Conservation (phyloP, 129 eudicot species). For the Smallanthus sonchifolius region DNA sequence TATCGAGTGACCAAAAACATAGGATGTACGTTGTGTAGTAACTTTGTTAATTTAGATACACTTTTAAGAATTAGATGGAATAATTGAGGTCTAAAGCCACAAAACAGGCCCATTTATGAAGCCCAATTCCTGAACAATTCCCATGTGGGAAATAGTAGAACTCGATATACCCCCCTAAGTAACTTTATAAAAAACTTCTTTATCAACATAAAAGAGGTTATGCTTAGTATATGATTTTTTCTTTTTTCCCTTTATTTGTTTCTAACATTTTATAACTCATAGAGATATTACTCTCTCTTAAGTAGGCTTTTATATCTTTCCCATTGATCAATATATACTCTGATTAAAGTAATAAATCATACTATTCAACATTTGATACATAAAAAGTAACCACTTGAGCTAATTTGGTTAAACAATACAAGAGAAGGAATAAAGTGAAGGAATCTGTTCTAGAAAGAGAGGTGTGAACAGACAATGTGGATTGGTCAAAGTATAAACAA, state of each 20-base stretch:
- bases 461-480: slow-evolving; percentile 30
- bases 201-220: slow-evolving; percentile 9
- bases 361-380: background rate
- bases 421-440: slow-evolving; percentile 29
- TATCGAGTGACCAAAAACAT: too few species aligned
- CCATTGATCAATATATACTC: too few species aligned
- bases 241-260: too few species aligned
- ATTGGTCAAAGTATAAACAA: slow-evolving; percentile 33
- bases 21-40: too few species aligned
- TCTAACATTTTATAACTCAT: too few species aligned
- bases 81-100: too few species aligned
- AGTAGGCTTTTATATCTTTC: too few species aligned
- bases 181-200: slow-evolving; percentile 3
- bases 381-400: slow-evolving; percentile 7
- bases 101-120: background rate
- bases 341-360: too few species aligned
- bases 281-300: too few species aligned
- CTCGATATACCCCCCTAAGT: slow-evolving; percentile 2
- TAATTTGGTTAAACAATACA: slow-evolving; percentile 22
- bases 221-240: background rate
- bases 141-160: background rate
- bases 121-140: slow-evolving; percentile 14
- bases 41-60: too few species aligned
- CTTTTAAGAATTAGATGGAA: too few species aligned
- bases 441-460: slow-evolving; percentile 28